Base-by-base conservation (phyloP, 2,329 filamentous ascomycete genomes). In the Rutstroemia sp. region DNA sequence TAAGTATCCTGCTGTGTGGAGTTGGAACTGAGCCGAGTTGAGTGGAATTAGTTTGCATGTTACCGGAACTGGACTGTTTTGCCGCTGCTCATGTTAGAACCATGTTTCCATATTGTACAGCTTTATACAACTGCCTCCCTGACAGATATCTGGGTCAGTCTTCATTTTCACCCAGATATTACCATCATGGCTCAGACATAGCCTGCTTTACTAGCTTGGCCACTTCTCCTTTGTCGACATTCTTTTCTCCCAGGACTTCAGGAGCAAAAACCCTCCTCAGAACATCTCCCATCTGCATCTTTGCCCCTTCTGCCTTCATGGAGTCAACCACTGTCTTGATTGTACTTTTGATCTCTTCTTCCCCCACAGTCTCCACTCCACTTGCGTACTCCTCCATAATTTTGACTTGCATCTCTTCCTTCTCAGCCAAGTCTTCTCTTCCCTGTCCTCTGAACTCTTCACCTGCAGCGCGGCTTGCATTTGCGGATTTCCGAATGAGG, bases 361-460 rank as follows among this genome's bases (percentile, higher is more conserved):
- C 76, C 2, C 74, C 71, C 53, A 89, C 64, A 12, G 76, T 78
- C 69, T 83, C 74, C 61, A 81, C 82, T 58, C 73, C 74, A 7
- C 76, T 75, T 4, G 81, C 74, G 70, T 89, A 90, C 64, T 83
- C 83, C 40, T 85, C 76, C 64, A 91, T 67, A 2, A 92, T 77
- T 34, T 72, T 72, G 49, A 86, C 73, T 72, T 92, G 86, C 10
- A 73, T 74, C 59, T 82, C 74, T 73, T 92, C 88, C 73, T 87
- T 88, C 56, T 83, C 80, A 0, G 80, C 85, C 38, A 92, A 72
- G 68, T 92, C 89, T 23, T 79, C 73, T 40, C 89, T 77, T 3
- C 81, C 81, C 1, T 83, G 87, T 1, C 71, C 72, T 56, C 76
- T 74, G 69, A 88, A 89, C 67, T 91, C 85, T 38, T 75, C 74